phyloP scores from a whole-genome alignment of 495 filamentous ascomycete species.

The Extremus antarcticus region DNA sequence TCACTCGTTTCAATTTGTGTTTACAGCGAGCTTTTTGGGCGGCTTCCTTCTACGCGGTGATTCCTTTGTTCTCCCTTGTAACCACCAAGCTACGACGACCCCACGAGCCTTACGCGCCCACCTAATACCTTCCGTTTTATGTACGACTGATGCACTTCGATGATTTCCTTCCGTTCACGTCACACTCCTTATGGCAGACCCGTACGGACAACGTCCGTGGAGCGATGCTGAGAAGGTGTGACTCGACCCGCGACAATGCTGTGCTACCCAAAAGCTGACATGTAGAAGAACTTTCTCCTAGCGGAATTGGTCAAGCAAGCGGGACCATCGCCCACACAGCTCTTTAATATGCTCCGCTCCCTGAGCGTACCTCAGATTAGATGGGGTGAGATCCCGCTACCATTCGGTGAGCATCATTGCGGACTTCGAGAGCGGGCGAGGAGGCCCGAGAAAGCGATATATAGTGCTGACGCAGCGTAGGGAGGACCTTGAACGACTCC shows the following conservation, averaged over 20 bases:
- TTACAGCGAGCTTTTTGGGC: background rate
- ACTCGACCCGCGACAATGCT: background rate
- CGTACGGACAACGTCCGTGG: conserved; percentile 32
- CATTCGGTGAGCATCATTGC: conserved; percentile 34
- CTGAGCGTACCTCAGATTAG: conserved; percentile 36
- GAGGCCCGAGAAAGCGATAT: no score
- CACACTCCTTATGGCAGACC: conserved; percentile 17
- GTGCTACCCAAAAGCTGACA: background rate
- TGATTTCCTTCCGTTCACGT: conserved; percentile 3
- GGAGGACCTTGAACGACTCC: conserved; percentile 36
- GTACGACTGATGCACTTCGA: background rate
- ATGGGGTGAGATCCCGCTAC: conserved; percentile 50
- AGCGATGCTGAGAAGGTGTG: conserved; percentile 51
- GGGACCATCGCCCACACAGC: conserved; percentile 38
- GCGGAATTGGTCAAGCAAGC: conserved; percentile 52
- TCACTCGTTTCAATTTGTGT: background rate
- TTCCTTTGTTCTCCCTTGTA: background rate
- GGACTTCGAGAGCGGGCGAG: background rate
- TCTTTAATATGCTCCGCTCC: conserved; percentile 41
- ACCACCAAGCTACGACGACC: background rate
- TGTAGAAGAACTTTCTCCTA: conserved; percentile 40
- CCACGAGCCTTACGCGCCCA: conserved; percentile 3
- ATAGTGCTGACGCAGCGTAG: conserved; percentile 23
- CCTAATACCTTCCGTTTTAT: background rate
- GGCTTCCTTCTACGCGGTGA: background rate